These are phyloP conservation scores for Adansonia grandidieri DNA, from an alignment of 441 rosid genomes.

Conservation along the genomic window DNA sequence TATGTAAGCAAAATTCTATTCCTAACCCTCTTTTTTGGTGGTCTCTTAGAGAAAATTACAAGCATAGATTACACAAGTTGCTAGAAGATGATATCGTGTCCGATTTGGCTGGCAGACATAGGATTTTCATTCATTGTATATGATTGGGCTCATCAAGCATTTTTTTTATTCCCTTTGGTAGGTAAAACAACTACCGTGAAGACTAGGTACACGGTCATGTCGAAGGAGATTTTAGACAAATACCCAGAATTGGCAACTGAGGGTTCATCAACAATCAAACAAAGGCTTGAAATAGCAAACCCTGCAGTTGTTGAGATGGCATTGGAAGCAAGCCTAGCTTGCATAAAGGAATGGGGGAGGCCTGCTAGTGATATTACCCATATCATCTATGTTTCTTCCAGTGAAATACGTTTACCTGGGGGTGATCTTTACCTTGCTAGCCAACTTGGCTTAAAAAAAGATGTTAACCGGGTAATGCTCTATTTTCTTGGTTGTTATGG, in stretches of 20 bases:
- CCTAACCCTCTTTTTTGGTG: background rate
- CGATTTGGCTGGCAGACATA: no score
- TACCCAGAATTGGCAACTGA: constrained; percentile 83
- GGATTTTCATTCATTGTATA: no score
- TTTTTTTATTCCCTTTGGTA: constrained; percentile 34
- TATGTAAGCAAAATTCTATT: constrained; percentile 59
- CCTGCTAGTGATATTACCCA: constrained; percentile 74
- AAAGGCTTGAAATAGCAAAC: constrained; percentile 86
- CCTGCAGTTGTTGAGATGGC: constrained; percentile 92
- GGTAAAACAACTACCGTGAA: constrained; percentile 94
- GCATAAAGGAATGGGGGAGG: constrained; percentile 90
- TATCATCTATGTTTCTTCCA: constrained; percentile 82
- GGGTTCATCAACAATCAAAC: constrained; percentile 78
- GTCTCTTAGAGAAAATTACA: background rate
- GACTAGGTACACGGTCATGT: constrained; percentile 90
- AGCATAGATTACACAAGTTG: background rate
- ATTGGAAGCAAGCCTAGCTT: constrained; percentile 67
- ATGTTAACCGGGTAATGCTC: constrained; percentile 79
- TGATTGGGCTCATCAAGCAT: background rate
- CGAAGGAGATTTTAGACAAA: constrained; percentile 70
- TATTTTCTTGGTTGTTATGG: constrained; percentile 91
- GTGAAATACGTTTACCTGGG: constrained; percentile 91
- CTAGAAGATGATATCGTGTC: background rate
- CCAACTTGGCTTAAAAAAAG: constrained; percentile 66
- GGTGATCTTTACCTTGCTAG: constrained; percentile 83